Percentiles rank a stretch among this genome's conserved stretches.
These are phyloP conservation scores for Marchantia paleacea DNA, from an alignment of 225 moss, liverwort and hornwort genomes.

Conservation along the genomic window DNA sequence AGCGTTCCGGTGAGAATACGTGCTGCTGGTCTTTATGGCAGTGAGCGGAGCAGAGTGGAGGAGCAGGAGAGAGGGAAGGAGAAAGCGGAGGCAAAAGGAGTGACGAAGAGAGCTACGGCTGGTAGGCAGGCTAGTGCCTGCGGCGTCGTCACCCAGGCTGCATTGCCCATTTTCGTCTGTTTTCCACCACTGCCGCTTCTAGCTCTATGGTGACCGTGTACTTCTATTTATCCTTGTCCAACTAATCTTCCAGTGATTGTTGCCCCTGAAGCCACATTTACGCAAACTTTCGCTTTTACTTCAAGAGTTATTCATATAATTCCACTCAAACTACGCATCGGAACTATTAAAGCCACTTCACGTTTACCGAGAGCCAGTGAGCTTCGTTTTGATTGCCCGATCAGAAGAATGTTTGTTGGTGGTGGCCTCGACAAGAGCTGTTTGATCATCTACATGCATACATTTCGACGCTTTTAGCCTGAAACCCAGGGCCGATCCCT, in stretches of 20 bases:
- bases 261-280: no score
- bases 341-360: no score
- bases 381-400: no score
- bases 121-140: constrained; percentile 38
- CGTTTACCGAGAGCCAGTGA: no score
- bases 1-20: no score
- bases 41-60: no score
- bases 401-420: constrained; percentile 26
- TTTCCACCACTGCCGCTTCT: constrained; percentile 36
- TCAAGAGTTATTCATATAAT: neutral
- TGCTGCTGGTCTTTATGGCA: no score
- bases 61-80: neutral
- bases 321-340: no score
- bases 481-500: constrained; percentile 46
- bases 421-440: constrained; percentile 38
- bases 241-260: neutral
- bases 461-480: constrained; percentile 58
- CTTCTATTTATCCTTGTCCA: constrained; percentile 38
- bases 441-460: constrained; percentile 49
- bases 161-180: constrained; percentile 37
- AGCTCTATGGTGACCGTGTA: constrained; percentile 39
- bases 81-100: neutral
- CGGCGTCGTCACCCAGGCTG: constrained; percentile 37
- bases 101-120: constrained; percentile 33
- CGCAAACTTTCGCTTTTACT: neutral